Conservation (phyloP, 2,329 filamentous ascomycete species). For the Ophiosphaerella korrae region DNA sequence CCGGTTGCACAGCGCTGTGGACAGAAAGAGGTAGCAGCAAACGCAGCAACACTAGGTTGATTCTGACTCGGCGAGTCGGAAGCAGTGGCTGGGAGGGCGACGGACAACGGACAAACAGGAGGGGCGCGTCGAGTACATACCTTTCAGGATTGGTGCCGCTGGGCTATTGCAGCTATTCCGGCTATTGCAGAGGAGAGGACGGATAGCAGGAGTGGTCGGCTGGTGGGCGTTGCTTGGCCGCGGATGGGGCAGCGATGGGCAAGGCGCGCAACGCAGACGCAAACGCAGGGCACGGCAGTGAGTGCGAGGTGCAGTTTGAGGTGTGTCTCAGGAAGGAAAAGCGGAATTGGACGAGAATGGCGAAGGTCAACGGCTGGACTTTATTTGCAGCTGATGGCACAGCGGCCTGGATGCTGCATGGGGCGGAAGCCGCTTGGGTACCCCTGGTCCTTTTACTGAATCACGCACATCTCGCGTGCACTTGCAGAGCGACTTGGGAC, state of each 20-base stretch:
- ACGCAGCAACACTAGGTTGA: too few relatives aligned
- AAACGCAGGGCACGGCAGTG: constrained; percentile 21
- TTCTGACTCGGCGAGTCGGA: constrained; percentile 1
- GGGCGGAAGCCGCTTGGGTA: constrained; percentile 35
- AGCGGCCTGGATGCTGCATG: constrained; percentile 15
- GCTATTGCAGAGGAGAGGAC: not conserved
- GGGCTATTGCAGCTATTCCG: not conserved
- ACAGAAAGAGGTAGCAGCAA: constrained; percentile 8
- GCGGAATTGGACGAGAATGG: constrained; percentile 44
- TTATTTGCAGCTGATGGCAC: constrained; percentile 11
- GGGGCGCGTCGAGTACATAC: not conserved
- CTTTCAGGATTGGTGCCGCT: not conserved
- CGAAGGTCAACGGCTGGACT: constrained; percentile 45
- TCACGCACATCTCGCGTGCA: constrained; percentile 30
- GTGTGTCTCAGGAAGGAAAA: constrained; percentile 49
- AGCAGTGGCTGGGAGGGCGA: constrained; percentile 7
- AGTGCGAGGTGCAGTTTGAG: constrained; percentile 36
- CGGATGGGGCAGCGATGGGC: constrained; percentile 22
- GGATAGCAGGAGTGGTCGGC: not conserved
- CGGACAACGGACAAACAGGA: not conserved
- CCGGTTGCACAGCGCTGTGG: constrained; percentile 36
- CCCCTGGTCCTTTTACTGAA: constrained; percentile 35
- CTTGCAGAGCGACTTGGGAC: not conserved
- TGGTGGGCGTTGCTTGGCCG: constrained; percentile 24
- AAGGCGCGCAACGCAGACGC: constrained; percentile 1